Evolutionary conservation across 2,329 filamentous ascomycete species (phyloP), one percentile per base, ranked within the genome.

Genomic region (Nothomitra cinnamomea): DNA sequence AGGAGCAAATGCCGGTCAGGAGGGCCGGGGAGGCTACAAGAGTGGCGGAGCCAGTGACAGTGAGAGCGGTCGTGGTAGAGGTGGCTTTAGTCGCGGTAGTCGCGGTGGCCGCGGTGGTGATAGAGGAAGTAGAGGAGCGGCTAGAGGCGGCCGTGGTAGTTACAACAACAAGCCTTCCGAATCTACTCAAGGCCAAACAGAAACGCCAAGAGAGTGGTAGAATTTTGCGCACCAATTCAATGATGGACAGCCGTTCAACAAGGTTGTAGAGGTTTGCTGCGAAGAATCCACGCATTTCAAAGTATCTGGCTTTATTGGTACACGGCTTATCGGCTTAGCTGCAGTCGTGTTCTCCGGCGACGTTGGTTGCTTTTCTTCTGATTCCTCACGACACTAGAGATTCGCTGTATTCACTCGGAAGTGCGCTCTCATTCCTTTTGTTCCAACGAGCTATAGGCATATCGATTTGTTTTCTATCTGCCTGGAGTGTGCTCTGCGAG

Each of bases 21-120:
- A 59, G 63, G 28, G 35, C 48, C 77, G 77, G 55, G 85, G 83
- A 60, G 87, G 87, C 56, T 95, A 95, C 71, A 82, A 87, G 60
- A 94, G 87, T 63, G 85, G 84, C 54, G 85, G 81, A 53, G 87
- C 86, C 55, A 89, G 82, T 56, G 81, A 83, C 63, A 85, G 83
- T 60, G 85, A 88, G 62, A 73, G 75, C 58, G 83, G 86, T 56
- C 75, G 79, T 56, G 75, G 77, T 53, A 75, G 75, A 25, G 74
- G 75, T 48, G 72, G 72, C 38, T 61, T 63, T 52, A 62, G 64
- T 17, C 58, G 64, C 32, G 63, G 69, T 21, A 70, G 71, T 19
- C 69, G 77, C 54, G 72, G 77, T 56, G 71, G 77, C 57, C 70
- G 73, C 56, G 69, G 75, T 57, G 74, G 65, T 32, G 63, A 65